Evolutionary conservation across 371 early-diverging fungal genomes (phyloP).

Genomic region (Cokeromyces recurvatus): DNA sequence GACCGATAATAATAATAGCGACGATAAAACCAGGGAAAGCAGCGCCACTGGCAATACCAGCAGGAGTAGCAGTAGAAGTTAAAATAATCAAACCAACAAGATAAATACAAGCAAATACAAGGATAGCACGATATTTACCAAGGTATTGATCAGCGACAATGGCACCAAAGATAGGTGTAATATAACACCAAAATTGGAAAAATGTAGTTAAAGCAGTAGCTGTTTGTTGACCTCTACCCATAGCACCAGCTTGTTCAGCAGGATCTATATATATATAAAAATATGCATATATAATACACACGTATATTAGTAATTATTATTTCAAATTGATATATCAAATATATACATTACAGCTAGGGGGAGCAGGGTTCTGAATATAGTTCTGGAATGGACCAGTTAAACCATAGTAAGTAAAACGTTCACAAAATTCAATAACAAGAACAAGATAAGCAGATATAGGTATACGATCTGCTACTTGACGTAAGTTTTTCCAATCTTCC

Average conservation of each 20-base stretch:
- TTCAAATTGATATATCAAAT: not conserved
- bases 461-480: constrained; percentile 34
- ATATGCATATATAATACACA: too few species aligned
- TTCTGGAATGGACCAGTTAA: constrained; percentile 67
- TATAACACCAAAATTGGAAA: constrained; percentile 80
- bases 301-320: too few species aligned
- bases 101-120: constrained; percentile 64
- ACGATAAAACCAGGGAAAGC: constrained; percentile 65
- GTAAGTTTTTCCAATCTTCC: constrained; percentile 34
- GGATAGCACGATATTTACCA: constrained; percentile 80
- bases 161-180: constrained; percentile 78
- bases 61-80: constrained; percentile 56
- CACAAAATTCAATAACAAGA: constrained; percentile 49
- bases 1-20: constrained; percentile 65
- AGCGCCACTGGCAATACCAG: constrained; percentile 45
- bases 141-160: constrained; percentile 75
- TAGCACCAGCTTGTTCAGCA: constrained; percentile 43
- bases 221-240: constrained; percentile 45
- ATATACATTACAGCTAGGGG: constrained; percentile 26
- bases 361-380: constrained; percentile 49
- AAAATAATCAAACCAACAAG: constrained; percentile 62
- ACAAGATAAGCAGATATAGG: constrained; percentile 42
- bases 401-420: constrained; percentile 78
- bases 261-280: constrained; percentile 26
- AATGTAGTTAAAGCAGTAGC: constrained; percentile 70